Base-by-base conservation (phyloP, 768 basidiomycete species). In the Mycena maculata region DNA sequence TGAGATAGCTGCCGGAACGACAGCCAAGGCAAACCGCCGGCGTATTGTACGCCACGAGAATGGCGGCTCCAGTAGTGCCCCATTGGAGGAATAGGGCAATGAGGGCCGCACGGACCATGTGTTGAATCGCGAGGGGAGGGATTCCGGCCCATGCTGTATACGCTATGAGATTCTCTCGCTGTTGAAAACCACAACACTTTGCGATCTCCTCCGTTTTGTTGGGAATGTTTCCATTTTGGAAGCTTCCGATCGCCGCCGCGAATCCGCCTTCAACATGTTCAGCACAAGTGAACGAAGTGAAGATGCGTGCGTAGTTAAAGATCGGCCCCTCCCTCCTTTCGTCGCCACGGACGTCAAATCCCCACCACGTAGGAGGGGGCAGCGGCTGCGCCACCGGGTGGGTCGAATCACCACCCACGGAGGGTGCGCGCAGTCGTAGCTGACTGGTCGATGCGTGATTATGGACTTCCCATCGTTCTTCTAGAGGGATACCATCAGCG, bases 21-120 rank as follows among this genome's bases (percentile, higher is more conserved):
- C 79, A 80, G 25, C 79, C 79, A 6, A 80, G 39, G 22, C 76
- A 74, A 2, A 68, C 41, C 2, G 63, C 56, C 0, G 79, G 78
- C 64, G 59, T 66, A 7, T 7, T 20, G 65, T 60, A 76, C 18
- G 61, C 66, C 8, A 63, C 65, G 10, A 76, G 54, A 44, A 78
- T 2, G 1, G 76, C 79, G 20, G 77, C 71, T 0, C 44, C n/a
- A 0, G 76, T 80, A 15, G 79, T 80, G 0, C 70, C 75, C 77
- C 75, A 79, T 49, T 79, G 78, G 13, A 79, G 25, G n/a, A 54
- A 61, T 25, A 80, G 18, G 2, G 77, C 53, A 52, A 76, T 63
- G 13, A 76, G 4, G 2, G 76, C 75, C 20, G 78, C 77, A 1
- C 63, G 10, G 18, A 70, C 3, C 65, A 79, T 76, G n/a, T 55